phyloP scores from a whole-genome alignment of 768 basidiomycete genomes.

The Antrodiella citrinella region DNA sequence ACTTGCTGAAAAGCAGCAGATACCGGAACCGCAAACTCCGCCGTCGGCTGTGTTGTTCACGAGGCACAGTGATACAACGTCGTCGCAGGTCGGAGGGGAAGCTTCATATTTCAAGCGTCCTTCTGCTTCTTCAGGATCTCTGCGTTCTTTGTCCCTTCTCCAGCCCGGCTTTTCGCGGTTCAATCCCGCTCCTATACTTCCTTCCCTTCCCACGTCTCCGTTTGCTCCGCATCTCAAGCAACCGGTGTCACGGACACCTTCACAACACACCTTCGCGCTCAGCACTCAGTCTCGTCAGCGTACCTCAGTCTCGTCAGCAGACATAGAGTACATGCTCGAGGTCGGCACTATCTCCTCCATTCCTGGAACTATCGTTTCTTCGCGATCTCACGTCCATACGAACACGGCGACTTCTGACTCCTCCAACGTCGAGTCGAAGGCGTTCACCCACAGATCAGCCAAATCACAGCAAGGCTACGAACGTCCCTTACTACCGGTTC shows the following conservation, averaged over 20 bases:
- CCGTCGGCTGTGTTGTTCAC: not conserved
- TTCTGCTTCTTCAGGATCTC: no score
- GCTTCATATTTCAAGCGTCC: not conserved
- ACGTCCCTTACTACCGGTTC: not conserved
- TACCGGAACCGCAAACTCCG: not conserved
- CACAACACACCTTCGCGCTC: not conserved
- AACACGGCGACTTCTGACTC: not conserved
- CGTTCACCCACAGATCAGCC: no score
- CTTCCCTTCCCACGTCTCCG: conserved; percentile 17
- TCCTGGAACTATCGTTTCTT: not conserved
- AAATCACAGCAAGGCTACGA: not conserved
- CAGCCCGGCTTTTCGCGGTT: not conserved
- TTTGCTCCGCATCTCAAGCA: not conserved
- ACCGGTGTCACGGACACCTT: not conserved
- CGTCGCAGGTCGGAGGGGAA: not conserved
- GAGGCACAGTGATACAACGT: not conserved
- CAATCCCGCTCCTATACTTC: not conserved
- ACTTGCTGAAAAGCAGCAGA: not conserved
- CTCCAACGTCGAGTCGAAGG: conserved; percentile 4
- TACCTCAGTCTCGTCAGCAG: conserved; percentile 29
- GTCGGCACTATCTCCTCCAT: conserved; percentile 34
- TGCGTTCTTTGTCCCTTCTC: not conserved
- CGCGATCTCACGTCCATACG: conserved; percentile 4
- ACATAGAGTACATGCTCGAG: conserved; percentile 49
- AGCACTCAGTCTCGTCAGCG: conserved; percentile 2